Conservation (phyloP, 129 eudicot species). For the Centella asiatica region DNA sequence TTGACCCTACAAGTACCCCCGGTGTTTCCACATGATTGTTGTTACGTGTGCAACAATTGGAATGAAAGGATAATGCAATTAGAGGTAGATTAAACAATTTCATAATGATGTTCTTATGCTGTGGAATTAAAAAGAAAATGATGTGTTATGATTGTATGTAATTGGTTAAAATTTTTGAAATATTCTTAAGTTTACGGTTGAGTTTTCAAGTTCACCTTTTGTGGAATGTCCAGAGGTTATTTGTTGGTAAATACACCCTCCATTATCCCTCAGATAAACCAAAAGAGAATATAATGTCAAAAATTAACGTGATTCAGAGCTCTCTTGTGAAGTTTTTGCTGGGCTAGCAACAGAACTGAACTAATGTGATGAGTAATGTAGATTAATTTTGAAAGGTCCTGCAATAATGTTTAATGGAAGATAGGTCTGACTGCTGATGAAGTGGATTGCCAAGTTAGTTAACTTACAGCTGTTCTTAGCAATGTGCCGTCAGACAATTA, state of each 20-base stretch:
- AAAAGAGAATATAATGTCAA: neutral
- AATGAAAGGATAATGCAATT: neutral
- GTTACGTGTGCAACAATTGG: neutral
- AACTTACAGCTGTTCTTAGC: no score
- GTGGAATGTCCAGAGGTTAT: neutral
- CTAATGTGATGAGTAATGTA: no score
- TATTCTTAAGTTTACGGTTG: no score
- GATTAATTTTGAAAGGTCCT: no score
- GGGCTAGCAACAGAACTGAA: neutral
- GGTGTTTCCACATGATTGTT: slow-evolving; percentile 38
- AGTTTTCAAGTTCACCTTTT: no score
- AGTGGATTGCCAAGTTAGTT: no score
- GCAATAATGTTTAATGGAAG: no score
- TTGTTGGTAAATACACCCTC: neutral
- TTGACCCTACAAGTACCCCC: slow-evolving; percentile 23
- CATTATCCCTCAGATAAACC: neutral
- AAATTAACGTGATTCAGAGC: neutral
- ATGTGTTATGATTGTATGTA: no score
- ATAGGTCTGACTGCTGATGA: no score
- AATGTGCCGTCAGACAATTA: no score
- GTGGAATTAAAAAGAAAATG: no score
- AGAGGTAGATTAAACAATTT: neutral
- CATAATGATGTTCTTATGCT: neutral
- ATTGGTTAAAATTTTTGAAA: no score
- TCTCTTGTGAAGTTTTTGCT: neutral